phyloP scores from a whole-genome alignment of 257 asterid genomes.

The Nicotiana undulata region DNA sequence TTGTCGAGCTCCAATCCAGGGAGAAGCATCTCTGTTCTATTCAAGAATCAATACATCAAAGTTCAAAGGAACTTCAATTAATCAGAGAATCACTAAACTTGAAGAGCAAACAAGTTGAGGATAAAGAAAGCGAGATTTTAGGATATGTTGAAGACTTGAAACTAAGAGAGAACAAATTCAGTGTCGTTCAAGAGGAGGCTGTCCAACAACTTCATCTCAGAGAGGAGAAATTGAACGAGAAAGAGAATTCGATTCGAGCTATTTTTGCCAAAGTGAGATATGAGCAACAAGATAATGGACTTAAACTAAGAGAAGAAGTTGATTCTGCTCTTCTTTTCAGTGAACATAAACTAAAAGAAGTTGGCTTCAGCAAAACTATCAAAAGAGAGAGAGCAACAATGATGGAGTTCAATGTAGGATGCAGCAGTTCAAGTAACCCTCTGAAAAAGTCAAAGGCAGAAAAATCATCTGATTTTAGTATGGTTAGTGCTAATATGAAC shows the following conservation, averaged over 20 bases:
- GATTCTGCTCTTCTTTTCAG: background rate
- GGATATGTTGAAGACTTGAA: background rate
- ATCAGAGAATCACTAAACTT: background rate
- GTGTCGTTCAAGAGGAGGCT: too few species aligned
- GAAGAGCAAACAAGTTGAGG: background rate
- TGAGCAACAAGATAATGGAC: background rate
- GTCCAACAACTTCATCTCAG: too few species aligned
- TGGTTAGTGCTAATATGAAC: too few species aligned
- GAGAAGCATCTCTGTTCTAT: background rate
- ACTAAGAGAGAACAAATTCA: background rate
- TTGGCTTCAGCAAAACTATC: too few species aligned
- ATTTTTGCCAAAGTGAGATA: background rate
- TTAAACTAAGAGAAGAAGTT: background rate
- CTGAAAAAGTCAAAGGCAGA: slow-evolving; percentile 24
- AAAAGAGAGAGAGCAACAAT: background rate
- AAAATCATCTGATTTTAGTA: slow-evolving; percentile 16
- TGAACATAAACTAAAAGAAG: too few species aligned
- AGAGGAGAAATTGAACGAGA: background rate
- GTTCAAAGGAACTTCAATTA: background rate
- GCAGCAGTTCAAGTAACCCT: background rate
- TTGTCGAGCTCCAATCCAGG: background rate
- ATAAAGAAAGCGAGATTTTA: background rate
- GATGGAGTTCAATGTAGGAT: background rate
- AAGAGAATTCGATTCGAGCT: background rate
- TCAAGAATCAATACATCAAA: background rate